Conservation (phyloP, 805 yeast genomes). For the Cyberlindnera nakhonratchasimensis region DNA sequence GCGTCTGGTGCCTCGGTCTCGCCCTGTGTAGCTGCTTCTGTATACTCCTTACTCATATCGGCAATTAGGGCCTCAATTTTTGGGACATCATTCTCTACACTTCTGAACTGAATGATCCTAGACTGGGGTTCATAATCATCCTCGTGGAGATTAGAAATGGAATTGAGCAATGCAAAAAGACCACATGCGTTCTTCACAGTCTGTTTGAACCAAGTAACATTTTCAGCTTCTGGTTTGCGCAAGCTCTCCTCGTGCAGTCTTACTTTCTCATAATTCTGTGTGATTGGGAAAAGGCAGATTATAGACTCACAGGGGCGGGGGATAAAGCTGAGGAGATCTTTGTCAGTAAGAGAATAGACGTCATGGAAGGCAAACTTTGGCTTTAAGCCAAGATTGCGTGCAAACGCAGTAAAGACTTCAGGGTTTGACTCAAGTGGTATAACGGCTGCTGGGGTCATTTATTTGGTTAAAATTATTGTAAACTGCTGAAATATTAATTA, state of each 20-base stretch:
- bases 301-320: conserved; percentile 80
- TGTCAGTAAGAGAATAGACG: conserved; percentile 80
- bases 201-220: conserved; percentile 76
- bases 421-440: conserved; percentile 94
- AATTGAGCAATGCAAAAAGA: conserved; percentile 79
- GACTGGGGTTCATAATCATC: conserved; percentile 22
- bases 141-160: conserved; percentile 40
- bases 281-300: conserved; percentile 79
- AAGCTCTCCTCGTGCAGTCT: conserved; percentile 39
- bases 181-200: conserved; percentile 91
- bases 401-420: conserved; percentile 67
- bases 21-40: conserved; percentile 36
- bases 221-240: conserved; percentile 13
- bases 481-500: background rate
- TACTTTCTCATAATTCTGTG: conserved; percentile 54
- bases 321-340: conserved; percentile 71
- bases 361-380: conserved; percentile 66
- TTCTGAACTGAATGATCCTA: conserved; percentile 17
- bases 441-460: conserved; percentile 36
- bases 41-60: conserved; percentile 42
- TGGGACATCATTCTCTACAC: conserved; percentile 15
- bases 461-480: background rate
- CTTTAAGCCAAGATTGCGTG: conserved; percentile 63
- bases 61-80: conserved; percentile 41
- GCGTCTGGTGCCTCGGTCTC: conserved; percentile 62